Evolutionary conservation across 2,329 filamentous ascomycete genomes (phyloP), one percentile per base, ranked within the genome.

Genomic region (Fusarium sambucinum): DNA sequence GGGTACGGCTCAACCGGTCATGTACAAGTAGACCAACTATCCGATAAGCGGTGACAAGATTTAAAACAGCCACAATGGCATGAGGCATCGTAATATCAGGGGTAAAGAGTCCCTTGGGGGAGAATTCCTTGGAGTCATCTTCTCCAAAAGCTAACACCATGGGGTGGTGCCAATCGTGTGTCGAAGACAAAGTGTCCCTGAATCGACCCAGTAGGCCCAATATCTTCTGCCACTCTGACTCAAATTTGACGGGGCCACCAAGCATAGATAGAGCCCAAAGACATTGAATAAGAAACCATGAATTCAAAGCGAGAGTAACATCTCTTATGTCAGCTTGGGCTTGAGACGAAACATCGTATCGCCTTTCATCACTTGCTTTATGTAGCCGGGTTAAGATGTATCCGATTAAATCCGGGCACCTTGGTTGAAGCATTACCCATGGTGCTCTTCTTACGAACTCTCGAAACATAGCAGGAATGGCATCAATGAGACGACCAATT

Each of bases 1-100:
- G 33, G 3, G 16, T 10, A 17, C 10, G 2, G 1, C 3, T 5
- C 7, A 35, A 1, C 7, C 33, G 16, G 8, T 10, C 8, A 3
- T 17, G 33, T 1, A 35, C 17, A n/a, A 35, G 33, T 4, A 3
- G 33, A 3, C 4, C 8, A 3, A 35, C 16, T n/a, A 35, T 5
- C 1, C 8, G 33, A 8, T 35, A n/a, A 16, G 33, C 16, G 8
- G 33, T 35, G 1, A n/a, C 33, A n/a, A 35, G 17, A 16, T 35
- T 35, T 11, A 2, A 16, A 17, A 35, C 17, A 11, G 33, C 16
- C 16, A 35, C 16, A 7, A 35, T 35, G 16, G 4, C 2, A 10
- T 10, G 16, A 1, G 17, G 1, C 9, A 2, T 3, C 32, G 5
- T 32, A 2, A 35, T 9, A 1, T 6, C 5, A 1, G 2, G 10